Base-by-base conservation (phyloP, 164 flowering plant genomes). In the Sextonia rubra region DNA sequence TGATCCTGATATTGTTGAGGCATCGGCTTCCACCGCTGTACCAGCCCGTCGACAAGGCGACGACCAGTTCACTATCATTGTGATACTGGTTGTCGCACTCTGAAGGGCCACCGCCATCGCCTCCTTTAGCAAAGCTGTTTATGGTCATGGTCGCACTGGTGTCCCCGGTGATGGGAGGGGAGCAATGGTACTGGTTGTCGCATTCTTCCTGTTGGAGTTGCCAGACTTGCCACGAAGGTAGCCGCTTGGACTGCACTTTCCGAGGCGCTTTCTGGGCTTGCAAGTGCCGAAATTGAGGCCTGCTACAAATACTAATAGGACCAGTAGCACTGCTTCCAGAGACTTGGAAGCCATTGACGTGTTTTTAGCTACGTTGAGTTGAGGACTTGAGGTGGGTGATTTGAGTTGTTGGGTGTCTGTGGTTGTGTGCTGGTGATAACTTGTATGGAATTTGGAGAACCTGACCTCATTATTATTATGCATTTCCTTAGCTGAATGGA, bases 91-190 rank as follows among this genome's bases (percentile, higher is more conserved):
- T 66, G 24, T 72, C 75, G 26, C 75, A 72, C 69, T 72, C 75
- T 2, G 75, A 72, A 64, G 61, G 75, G 69, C 62, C 69, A 1
- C 75, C 75, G 0, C 75, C 75, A 65, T 72, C 75, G 2, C 75
- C 75, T 1, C 75, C 75, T 47, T 47, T 27, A 47, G 69, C 69
- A 23, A 73, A 73, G 64, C 48, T 66, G 12, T 73, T 73, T 24
- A 66, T 66, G 12, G 71, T 69, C 44, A 69, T 48, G 37, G 9
- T 12, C 1, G 71, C 61, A 3, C 15, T 3, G 11, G 71, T 69
- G 26, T 48, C 4, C 9, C 61, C 22, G 0, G 79, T 71, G 12
- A 69, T 32, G 5, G 71, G 71, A 55, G 71, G 71, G n/a, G 71
- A 69, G 62, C 71, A 69, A 0, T 25, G 22, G 63, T 48, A 69